Base-by-base conservation (phyloP, 2,329 filamentous ascomycete genomes). In the Ceratocystis colombiana region DNA sequence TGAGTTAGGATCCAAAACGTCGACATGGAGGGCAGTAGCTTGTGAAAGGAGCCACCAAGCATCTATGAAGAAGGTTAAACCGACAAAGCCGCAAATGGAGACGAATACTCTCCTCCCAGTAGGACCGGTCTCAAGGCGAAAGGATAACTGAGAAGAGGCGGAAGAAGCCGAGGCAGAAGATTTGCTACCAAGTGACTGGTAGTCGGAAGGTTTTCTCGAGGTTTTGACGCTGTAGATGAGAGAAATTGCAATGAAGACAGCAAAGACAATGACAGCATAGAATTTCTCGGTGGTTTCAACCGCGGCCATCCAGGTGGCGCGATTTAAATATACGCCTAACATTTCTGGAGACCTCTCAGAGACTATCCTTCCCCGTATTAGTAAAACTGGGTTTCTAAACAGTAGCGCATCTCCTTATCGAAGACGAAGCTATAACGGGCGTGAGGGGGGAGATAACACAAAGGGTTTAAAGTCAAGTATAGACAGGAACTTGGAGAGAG, bases 41-140 rank as follows among this genome's bases (percentile, higher is more conserved):
- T 67, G 55, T 15, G 41, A 57, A 20, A 67, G 61, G n/a, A 65
- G 33, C 66, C 66, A 67, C 63, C 62, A 67, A 30, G 15, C 17
- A 17, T 67, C 66, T 5, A 57, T 17, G 25, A 67, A 20, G 44
- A 67, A 67, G 17, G 65, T 64, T 33, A 28, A 22, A 8, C 50
- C 63, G 5, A 67, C 48, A 28, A 61, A 37, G 41, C 15, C 25
- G 44, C 65, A 67, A 37, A 67, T 61, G 25, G 65, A 64, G 10
- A 48, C 63, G 45, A 67, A 67, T 8, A 67, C 65, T 41, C 65
- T 48, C 50, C 53, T 64, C 2, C 61, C 62, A 6, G 61, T 67
- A 15, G 65, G 65, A n/a, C 65, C 65, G 4, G 65, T 67, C 50
- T 67, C 65, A 20, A 64, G 55, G n/a, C 50, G 65, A 22, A 55